Base-by-base conservation (phyloP, 768 basidiomycete genomes). In the Cubamyces sp. region DNA sequence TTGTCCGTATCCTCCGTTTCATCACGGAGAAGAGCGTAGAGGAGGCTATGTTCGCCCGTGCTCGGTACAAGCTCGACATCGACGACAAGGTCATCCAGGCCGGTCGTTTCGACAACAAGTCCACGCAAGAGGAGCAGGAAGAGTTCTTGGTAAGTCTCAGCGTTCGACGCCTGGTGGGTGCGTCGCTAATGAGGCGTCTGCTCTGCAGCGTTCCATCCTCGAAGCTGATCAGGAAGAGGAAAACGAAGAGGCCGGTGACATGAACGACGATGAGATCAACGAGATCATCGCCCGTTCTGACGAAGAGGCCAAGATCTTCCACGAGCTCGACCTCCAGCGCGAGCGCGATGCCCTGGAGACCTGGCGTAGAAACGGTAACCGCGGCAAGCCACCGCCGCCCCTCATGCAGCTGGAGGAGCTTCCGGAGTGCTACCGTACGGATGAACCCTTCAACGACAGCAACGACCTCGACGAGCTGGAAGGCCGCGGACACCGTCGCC, bases 21-120 rank as follows among this genome's bases (percentile, higher is more conserved):
- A 96, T 99, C 73, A 97, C 96, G 4, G 94, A 97, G 75, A 94
- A 95, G 80, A 96, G 95, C 65, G 94, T 99, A 23, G 97, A 98
- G 77, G 97, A 98, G 76, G 94, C 95, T 3, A 97, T 98, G 86
- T 91, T 98, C 64, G 91, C 93, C 47, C 87, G 95, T 65, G 97
- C 97, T 5, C 86, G 92, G 60, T 92, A 87, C 77, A 99, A 99
- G 81, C 89, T 98, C 28, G 96, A 96, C 70, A 96, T 99, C 70
- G 97, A 99, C 74, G 95, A 96, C 79, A 98, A 99, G 75, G 96
- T 97, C 77, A 98, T 98, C 70, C 96, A 98, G 79, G 95, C 95
- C 55, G 96, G 96, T 81, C 94, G 94, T 48, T 98, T 98, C 77
- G 97, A 99, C 74, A 96, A 98, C 78, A 96, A 96, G 77, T 96